Evolutionary conservation across 345 rosid genomes (phyloP), one percentile per base, ranked within the genome.

Genomic region (Boechera divaricarpa): DNA sequence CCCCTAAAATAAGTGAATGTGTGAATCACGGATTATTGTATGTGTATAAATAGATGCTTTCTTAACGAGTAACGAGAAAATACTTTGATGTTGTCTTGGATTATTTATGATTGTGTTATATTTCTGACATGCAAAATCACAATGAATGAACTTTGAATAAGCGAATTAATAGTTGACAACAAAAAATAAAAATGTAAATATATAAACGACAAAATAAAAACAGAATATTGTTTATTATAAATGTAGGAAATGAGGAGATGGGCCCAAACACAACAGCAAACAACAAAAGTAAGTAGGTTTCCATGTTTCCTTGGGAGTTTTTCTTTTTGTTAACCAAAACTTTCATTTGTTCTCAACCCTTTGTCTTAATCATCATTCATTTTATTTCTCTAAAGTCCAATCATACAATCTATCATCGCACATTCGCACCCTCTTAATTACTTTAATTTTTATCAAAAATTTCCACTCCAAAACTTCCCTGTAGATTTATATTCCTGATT

Each of bases 251-350:
- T 72, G 61, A 44, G 44, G 63, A 64, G 63, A 74, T 55, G 72
- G 67, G 12, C 10, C 80, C 80, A 61, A 62, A 39, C 55, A 39
- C 44, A 56, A 74, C 69, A 62, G 45, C 57, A 44, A 65, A 39
- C 67, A 61, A 77, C 69, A 62, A 70, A 55, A 70, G 75, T 55
- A 54, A 63, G 76, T 77, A 70, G 76, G 45, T 63, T 26, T 69
- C 76, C 80, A 77, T 70, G 80, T 77, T 70, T 77, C 52, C 76
- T 63, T 70, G 79, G 36, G 29, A 52, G 39, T 21, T 59, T 60
- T 68, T 67, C 64, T 62, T 69, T 44, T 62, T 62, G 39, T 53
- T 62, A 60, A 29, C 70, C 33, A 38, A 56, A 44, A 35, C 45
- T 76, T 69, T 65, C 38, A 12, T 61, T 52, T 61, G 24, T 52